Conservation (phyloP, 345 rosid genomes). For the Arabidopsis thaliana region TAIR10.1 NC_003070.9:944001-944500, state of each 20-base stretch:
- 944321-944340: rapidly evolving
- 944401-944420: background rate
- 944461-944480: background rate
- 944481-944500: background rate
- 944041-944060: background rate
- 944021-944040: background rate
- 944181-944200: background rate
- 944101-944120: background rate
- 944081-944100: background rate
- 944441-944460: background rate
- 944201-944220: background rate
- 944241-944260: too few species aligned
- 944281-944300: background rate
- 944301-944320: background rate
- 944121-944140: background rate
- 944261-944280: background rate
- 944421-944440: background rate
- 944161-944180: background rate
- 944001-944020: background rate
- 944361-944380: background rate
- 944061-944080: background rate
- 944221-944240: background rate
- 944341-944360: background rate
- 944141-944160: background rate
- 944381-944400: background rate